A percentile compares a stretch with the other conserved stretches of the same genome.
Evolutionary conservation across 306 rosid species (phyloP).

Genomic region (Ziziphus jujuba): DNA sequence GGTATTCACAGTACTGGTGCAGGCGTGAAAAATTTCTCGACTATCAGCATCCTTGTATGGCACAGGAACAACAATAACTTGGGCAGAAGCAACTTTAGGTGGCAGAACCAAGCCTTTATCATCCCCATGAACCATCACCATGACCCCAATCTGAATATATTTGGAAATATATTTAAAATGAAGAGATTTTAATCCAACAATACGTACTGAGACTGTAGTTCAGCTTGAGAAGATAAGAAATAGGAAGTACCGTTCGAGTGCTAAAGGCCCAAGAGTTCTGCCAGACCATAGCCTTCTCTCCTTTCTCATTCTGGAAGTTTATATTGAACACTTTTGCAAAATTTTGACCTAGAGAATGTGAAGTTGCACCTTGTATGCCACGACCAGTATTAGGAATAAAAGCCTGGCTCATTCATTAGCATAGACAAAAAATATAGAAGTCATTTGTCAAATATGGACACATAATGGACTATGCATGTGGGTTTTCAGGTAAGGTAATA

Average conservation of each 20-base stretch:
- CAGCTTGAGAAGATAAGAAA: constrained; percentile 15
- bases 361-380: constrained; percentile 89
- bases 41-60: constrained; percentile 82
- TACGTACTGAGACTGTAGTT: too few species aligned
- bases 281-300: constrained; percentile 82
- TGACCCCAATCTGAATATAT: constrained; percentile 69
- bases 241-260: constrained; percentile 65
- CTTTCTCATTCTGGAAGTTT: constrained; percentile 79
- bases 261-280: constrained; percentile 95
- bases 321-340: constrained; percentile 90
- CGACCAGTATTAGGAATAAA: constrained; percentile 83
- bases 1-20: constrained; percentile 48
- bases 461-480: neutral
- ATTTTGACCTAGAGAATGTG: constrained; percentile 89
- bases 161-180: neutral
- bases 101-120: constrained; percentile 85
- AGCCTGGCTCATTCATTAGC: constrained; percentile 43
- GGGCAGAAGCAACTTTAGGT: constrained; percentile 80
- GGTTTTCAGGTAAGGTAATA: neutral
- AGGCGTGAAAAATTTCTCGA: constrained; percentile 66
- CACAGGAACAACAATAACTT: constrained; percentile 81
- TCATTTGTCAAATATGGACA: neutral
- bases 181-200: too few species aligned
- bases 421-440: neutral
- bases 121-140: constrained; percentile 94